Percentiles rank a stretch among this genome's conserved stretches.
phyloP scores from a whole-genome alignment of 768 basidiomycete genomes.

The Hericium coralloides region DNA sequence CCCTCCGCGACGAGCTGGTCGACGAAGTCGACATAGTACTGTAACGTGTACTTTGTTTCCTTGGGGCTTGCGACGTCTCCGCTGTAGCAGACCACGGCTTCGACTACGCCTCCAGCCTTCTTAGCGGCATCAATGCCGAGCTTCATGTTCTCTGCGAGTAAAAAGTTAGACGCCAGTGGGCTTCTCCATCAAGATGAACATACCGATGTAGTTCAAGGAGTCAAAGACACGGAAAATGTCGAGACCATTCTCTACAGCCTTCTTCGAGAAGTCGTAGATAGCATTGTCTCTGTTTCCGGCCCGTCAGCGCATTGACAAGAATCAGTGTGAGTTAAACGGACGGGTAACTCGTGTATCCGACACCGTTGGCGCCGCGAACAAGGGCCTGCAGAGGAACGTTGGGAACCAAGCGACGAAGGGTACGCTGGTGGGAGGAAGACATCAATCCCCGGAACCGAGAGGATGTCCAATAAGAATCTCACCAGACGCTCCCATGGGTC shows the following conservation, averaged over 20 bases:
- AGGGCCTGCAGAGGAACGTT: slow-evolving; percentile 98
- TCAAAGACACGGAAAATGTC: slow-evolving; percentile 99
- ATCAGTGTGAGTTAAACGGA: slow-evolving; percentile 36
- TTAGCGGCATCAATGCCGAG: slow-evolving; percentile 99
- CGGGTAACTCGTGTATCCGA: slow-evolving; percentile 99
- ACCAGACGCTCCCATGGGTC: slow-evolving; percentile 99
- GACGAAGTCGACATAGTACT: slow-evolving; percentile 96
- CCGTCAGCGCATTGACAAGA: neutral
- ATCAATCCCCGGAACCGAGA: neutral
- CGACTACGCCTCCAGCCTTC: slow-evolving; percentile 97
- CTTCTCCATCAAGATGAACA: slow-evolving; percentile 17
- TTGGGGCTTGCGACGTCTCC: slow-evolving; percentile 93
- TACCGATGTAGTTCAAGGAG: slow-evolving; percentile 96
- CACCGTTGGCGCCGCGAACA: slow-evolving; percentile 97
- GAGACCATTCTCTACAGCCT: slow-evolving; percentile 98
- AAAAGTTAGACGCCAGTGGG: neutral
- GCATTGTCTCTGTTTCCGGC: slow-evolving; percentile 71
- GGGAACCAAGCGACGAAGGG: slow-evolving; percentile 89
- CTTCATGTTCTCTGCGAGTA: slow-evolving; percentile 70
- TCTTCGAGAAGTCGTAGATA: slow-evolving; percentile 99
- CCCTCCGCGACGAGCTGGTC: slow-evolving; percentile 90
- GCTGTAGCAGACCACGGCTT: slow-evolving; percentile 97
- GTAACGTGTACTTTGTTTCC: slow-evolving; percentile 93
- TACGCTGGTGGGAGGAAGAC: slow-evolving; percentile 51
- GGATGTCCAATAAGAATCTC: slow-evolving; percentile 16